These are phyloP conservation scores for Hypomontagnella submonticulosa DNA, from an alignment of 495 filamentous ascomycete species.

Conservation along the genomic window DNA sequence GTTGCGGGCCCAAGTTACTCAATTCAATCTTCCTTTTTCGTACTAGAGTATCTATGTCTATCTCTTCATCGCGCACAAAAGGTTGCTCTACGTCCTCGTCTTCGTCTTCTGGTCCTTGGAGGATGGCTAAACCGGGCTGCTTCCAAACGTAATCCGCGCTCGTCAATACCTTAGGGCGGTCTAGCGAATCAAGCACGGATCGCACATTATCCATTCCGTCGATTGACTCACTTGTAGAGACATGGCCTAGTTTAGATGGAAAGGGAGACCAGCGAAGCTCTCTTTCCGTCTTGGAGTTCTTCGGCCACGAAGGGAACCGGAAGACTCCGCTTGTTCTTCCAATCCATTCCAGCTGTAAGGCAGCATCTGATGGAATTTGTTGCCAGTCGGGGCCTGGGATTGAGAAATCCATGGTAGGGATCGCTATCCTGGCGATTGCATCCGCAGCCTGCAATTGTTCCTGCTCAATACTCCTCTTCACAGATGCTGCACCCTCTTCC, in stretches of 20 bases:
- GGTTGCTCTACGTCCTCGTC: conserved; percentile 61
- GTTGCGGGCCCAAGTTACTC: not conserved
- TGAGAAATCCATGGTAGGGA: conserved; percentile 71
- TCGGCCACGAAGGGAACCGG: conserved; percentile 53
- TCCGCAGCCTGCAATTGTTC: conserved; percentile 70
- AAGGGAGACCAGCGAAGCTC: conserved; percentile 62
- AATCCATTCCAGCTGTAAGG: conserved; percentile 49
- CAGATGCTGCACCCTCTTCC: conserved; percentile 56
- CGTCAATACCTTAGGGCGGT: conserved; percentile 44
- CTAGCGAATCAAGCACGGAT: conserved; percentile 39
- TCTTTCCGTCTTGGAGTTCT: conserved; percentile 53
- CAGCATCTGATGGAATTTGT: conserved; percentile 31
- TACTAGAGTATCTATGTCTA: conserved; percentile 26
- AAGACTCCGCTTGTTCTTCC: conserved; percentile 39
- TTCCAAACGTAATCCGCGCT: conserved; percentile 63
- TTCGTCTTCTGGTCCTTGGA: conserved; percentile 58
- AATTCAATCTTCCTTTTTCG: conserved; percentile 39
- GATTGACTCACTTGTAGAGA: conserved; percentile 47
- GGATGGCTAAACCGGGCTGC: conserved; percentile 61
- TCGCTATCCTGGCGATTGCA: conserved; percentile 63
- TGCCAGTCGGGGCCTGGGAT: conserved; percentile 67
- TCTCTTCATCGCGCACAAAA: conserved; percentile 11
- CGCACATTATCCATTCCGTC: conserved; percentile 44
- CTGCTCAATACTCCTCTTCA: conserved; percentile 63
- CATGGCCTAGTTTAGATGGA: conserved; percentile 47